Conservation (phyloP, 768 basidiomycete genomes). For the Trametes elegans region DNA sequence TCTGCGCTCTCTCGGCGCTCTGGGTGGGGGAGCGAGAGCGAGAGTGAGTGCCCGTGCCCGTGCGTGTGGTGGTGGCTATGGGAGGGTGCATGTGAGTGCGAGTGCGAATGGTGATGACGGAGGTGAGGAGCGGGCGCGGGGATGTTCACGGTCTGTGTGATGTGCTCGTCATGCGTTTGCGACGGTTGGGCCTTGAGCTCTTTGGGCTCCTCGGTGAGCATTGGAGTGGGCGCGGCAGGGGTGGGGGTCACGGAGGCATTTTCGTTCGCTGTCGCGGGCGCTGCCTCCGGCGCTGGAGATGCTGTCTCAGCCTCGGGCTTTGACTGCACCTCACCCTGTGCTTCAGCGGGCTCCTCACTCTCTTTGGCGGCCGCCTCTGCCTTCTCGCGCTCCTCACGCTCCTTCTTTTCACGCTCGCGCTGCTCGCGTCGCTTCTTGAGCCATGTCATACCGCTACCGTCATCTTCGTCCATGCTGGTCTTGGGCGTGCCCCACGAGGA, state of each 20-base stretch:
- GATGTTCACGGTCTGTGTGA: slow-evolving; percentile 35
- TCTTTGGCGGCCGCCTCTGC: slow-evolving; percentile 15
- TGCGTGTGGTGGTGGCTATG: slow-evolving; percentile 11
- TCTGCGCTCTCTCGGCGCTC: slow-evolving; percentile 27
- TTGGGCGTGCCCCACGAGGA: neutral
- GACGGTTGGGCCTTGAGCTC: no score
- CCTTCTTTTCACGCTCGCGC: slow-evolving; percentile 49
- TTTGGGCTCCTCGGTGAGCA: neutral
- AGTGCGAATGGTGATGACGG: slow-evolving; percentile 26
- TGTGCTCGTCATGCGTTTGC: slow-evolving; percentile 29
- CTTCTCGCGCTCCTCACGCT: slow-evolving; percentile 37
- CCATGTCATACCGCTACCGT: slow-evolving; percentile 89
- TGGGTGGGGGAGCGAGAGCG: slow-evolving; percentile 4
- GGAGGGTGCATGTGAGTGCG: no score
- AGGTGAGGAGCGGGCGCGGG: slow-evolving; percentile 33
- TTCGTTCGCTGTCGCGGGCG: neutral
- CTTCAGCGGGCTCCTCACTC: neutral
- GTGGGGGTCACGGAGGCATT: slow-evolving; percentile 2
- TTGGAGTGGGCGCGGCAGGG: slow-evolving; percentile 4
- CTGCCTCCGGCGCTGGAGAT: slow-evolving; percentile 7
- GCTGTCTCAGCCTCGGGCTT: slow-evolving; percentile 19
- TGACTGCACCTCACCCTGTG: slow-evolving; percentile 1
- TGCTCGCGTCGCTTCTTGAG: slow-evolving; percentile 60
- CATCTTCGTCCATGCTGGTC: slow-evolving; percentile 56
- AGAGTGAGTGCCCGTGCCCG: slow-evolving; percentile 10